Conservation (phyloP, 306 rosid genomes). For the Purshia tridentata region DNA sequence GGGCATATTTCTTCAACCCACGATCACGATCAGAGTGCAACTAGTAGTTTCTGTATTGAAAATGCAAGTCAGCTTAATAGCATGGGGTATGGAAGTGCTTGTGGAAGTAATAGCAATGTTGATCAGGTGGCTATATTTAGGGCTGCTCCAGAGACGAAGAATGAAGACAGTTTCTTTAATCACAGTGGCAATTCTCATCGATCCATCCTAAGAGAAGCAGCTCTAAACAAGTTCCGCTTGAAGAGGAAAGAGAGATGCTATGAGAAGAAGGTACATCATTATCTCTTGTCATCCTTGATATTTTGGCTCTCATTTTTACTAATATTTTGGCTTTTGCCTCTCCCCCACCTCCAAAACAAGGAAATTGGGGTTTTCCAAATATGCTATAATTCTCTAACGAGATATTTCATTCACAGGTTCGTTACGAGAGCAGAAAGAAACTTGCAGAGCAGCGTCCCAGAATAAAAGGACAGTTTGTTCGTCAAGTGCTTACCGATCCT, state of each 20-base stretch:
- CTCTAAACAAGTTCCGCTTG: constrained; percentile 83
- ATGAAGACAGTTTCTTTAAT: constrained; percentile 49
- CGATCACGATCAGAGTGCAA: constrained; percentile 59
- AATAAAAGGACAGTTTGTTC: constrained; percentile 95
- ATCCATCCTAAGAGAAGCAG: constrained; percentile 74
- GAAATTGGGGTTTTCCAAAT: background rate
- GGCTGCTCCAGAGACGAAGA: constrained; percentile 56
- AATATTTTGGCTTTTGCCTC: background rate
- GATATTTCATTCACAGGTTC: constrained; percentile 55
- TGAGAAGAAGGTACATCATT: constrained; percentile 75
- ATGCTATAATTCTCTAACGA: constrained; percentile 28
- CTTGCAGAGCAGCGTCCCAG: constrained; percentile 98
- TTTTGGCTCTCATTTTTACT: background rate
- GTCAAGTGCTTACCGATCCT: constrained; percentile 50
- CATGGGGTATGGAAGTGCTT: constrained; percentile 74
- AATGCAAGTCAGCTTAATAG: constrained; percentile 49
- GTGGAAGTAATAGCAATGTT: constrained; percentile 65
- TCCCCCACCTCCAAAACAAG: background rate
- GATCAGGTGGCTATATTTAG: constrained; percentile 47
- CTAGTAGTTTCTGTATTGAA: constrained; percentile 71
- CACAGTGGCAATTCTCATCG: constrained; percentile 48
- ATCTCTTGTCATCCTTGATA: background rate
- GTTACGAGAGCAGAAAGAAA: constrained; percentile 97
- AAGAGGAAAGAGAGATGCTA: constrained; percentile 94
- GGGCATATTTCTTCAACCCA: constrained; percentile 58